Evolutionary conservation across 176 grass and related monocot genomes (phyloP), one percentile per base, ranked within the genome.

Genomic region (Aegilops umbellulata): DNA sequence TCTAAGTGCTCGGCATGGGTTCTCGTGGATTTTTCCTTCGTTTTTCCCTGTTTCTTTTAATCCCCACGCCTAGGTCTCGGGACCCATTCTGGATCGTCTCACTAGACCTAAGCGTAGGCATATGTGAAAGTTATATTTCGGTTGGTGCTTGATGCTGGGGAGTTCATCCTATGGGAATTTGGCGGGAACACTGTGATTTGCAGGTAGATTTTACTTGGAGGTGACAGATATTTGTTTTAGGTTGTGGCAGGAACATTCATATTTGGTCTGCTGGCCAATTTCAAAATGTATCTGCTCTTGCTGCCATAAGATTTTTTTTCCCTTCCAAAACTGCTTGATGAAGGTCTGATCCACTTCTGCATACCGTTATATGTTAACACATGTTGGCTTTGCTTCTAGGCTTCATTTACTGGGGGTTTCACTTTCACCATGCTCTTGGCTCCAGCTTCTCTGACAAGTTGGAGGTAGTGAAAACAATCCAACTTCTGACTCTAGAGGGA

Each of bases 361-460:
- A 22, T 57, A 57, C 53, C 53, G 2, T 57, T 39, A 73, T 39
- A 57, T 41, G 27, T 10, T 23, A 29, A 22, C 3, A 23, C 2
- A 58, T 39, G 49, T 57, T 51, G n/a, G 51, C 36, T 39, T 79
- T 76, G 6, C 20, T 32, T 29, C 4, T 76, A 19, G 15, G 5
- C 23, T 65, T 76, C 25, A 77, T 51, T 77, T 66, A 76, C 41
- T 6, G 12, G 29, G 14, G 76, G 8, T 77, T 70, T 19, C 15
- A 44, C 8, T 77, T 70, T 25, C 15, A 44, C 8, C 19, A 23
- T 22, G 42, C n/a, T 25, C 39, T 34, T 66, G 72, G 41, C 41
- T 80, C 32, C 27, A 82, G 36, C 78, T 62, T 70, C 53, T 90
- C 38, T 1, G 46, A 51, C 36, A 25, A 62, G 36, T 31, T 81